Base-by-base conservation (phyloP, 108 stramenopile genomes). In the Cyclotella sp. region DNA sequence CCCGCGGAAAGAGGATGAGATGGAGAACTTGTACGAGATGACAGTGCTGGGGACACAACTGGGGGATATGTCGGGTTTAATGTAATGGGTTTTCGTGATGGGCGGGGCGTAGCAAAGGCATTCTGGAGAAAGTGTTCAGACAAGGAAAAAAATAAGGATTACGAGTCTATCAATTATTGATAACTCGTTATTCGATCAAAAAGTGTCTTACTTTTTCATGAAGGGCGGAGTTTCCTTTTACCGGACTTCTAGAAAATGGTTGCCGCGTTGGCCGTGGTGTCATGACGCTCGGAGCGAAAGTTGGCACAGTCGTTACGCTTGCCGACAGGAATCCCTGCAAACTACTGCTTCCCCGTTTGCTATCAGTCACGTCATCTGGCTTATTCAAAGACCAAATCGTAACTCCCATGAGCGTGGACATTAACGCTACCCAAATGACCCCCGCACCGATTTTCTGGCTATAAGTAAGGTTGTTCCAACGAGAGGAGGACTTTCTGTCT, bases 361-460 rank as follows among this genome's bases (percentile, higher is more conserved):
- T 55, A 27, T 7, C 55, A 53, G 29, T 55, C 16, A 10, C 63
- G 21, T 47, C 28, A 46, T 65, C 55, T 9, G 71, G 30, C 49
- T 67, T 61, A 24, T 62, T 64, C 46, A 79, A 29, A 29, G 75
- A 68, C 8, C 69, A 72, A 63, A 82, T 34, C 9, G 75, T 60
- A 16, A 82, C 70, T 15, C 75, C 75, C 54, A 82, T 60, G 58
- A 82, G 63, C 19, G 71, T 61, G 34, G 70, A 76, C 49, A 82
- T 29, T n/a, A 82, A 10, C 5, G 65, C 81, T 42, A 76, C 75
- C 70, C 27, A 58, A 52, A 82, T 45, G 3, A 76, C 75, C 19
- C 70, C 81, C 44, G 47, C 39, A 16, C 75, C 63, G 10, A 82
- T 27, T 55, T 67, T 82, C 22, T 72, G 65, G 21, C 9, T 13